A percentile compares a stretch with the other conserved stretches of the same genome.
These are phyloP conservation scores for Xylaria palmicola DNA, from an alignment of 495 filamentous ascomycete genomes.

Conservation along the genomic window DNA sequence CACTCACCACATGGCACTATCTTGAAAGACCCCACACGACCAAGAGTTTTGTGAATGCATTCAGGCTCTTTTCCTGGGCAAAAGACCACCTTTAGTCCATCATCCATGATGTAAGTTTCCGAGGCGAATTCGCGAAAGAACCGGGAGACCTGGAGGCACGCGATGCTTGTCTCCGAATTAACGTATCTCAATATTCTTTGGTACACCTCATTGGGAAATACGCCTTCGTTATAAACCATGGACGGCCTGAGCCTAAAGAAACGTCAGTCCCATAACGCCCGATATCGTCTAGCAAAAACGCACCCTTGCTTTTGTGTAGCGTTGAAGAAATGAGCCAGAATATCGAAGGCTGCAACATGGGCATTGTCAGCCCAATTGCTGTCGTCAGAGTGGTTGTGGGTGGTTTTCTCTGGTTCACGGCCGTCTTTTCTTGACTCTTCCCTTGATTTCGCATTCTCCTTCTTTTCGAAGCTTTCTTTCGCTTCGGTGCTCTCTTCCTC, in stretches of 20 bases:
- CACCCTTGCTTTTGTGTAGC: background rate
- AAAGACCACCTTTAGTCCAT: background rate
- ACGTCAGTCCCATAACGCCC: background rate
- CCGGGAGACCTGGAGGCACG: constrained; percentile 1
- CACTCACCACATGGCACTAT: background rate
- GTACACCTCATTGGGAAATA: background rate
- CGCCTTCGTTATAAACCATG: background rate
- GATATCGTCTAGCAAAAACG: background rate
- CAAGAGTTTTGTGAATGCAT: background rate
- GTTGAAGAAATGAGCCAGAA: constrained; percentile 1
- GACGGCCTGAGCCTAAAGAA: constrained; percentile 1
- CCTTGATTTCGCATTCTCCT: background rate
- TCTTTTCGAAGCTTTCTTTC: background rate
- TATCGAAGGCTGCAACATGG: background rate
- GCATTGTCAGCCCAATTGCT: background rate
- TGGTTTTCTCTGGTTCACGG: background rate
- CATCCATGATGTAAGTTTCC: background rate
- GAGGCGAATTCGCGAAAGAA: background rate
- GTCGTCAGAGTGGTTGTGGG: background rate
- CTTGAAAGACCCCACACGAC: background rate
- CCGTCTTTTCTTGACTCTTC: background rate
- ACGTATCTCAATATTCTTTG: background rate
- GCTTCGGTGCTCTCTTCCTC: background rate
- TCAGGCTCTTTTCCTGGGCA: background rate
- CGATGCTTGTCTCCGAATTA: background rate